These are phyloP conservation scores for Lactarius hatsudake DNA, from an alignment of 768 basidiomycete species.

Conservation along the genomic window DNA sequence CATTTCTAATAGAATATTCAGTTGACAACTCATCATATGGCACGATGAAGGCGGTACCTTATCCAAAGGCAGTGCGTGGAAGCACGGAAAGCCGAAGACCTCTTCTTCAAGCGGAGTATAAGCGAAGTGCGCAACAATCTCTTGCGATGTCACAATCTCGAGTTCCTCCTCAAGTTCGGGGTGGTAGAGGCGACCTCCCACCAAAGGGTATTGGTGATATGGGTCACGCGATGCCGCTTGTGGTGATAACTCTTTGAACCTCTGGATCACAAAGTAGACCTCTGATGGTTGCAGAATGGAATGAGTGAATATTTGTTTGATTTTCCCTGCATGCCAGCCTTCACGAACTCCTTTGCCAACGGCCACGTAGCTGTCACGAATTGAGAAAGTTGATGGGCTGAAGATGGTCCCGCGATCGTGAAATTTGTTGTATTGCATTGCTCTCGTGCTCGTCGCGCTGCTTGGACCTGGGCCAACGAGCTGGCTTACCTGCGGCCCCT, in stretches of 20 bases:
- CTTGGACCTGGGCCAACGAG: not conserved
- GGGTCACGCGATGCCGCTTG: not conserved
- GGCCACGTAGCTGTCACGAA: not conserved
- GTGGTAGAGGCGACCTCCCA: not conserved
- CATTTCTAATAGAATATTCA: not conserved
- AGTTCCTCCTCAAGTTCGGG: not conserved
- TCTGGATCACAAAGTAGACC: slow-evolving; percentile 6
- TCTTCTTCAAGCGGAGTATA: not conserved
- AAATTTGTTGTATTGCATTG: not conserved
- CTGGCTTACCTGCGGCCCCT: not conserved
- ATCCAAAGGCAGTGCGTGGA: slow-evolving; percentile 1
- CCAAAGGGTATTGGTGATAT: not conserved
- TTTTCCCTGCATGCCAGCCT: slow-evolving; percentile 6
- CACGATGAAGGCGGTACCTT: not conserved
- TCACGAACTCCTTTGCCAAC: not conserved
- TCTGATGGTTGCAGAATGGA: not conserved
- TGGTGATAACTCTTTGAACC: not conserved
- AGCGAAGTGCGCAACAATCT: not conserved
- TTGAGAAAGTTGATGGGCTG: not conserved
- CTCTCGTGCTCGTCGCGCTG: not conserved
- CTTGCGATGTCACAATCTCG: not conserved
- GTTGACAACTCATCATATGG: not conserved
- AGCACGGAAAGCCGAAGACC: slow-evolving; percentile 4
- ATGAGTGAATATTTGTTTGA: slow-evolving; percentile 8
- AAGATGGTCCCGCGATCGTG: not conserved